Percentiles rank a stretch among this genome's conserved stretches.
These are phyloP conservation scores for Penicillium capsulatum DNA, from an alignment of 2,329 filamentous ascomycete genomes.

Conservation along the genomic window DNA sequence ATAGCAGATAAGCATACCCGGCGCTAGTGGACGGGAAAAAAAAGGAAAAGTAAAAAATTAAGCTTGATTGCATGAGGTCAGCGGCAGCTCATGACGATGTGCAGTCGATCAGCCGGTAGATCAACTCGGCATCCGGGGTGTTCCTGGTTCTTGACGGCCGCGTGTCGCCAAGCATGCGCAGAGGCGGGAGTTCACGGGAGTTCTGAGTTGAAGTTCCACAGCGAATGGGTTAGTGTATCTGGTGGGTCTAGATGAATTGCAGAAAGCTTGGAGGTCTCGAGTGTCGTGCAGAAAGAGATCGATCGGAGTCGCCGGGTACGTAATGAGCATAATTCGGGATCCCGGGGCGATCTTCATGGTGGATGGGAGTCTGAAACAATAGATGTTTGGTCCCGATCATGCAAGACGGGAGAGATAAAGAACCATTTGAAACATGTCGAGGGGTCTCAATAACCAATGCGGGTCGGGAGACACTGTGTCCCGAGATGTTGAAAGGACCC, in stretches of 20 bases:
- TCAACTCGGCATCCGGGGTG: constrained; percentile 2
- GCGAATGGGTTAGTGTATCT: too few species aligned
- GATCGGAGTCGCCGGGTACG: neutral
- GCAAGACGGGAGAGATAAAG: too few species aligned
- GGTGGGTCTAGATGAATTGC: neutral
- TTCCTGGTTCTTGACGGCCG: constrained; percentile 1
- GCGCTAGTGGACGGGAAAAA: neutral
- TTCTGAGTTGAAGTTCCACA: too few species aligned
- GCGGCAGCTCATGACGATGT: neutral
- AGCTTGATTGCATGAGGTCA: too few species aligned
- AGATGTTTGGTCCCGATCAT: too few species aligned
- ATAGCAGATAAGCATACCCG: constrained; percentile 7
- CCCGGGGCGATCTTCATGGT: neutral
- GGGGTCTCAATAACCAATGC: too few species aligned
- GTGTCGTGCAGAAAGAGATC: neutral
- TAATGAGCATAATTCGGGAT: constrained; percentile 5
- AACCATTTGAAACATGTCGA: too few species aligned
- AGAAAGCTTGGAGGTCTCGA: constrained; percentile 8
- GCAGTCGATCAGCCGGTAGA: constrained; percentile 8
- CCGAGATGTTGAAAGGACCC: too few species aligned
- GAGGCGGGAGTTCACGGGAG: too few species aligned
- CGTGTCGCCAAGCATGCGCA: constrained; percentile 12
- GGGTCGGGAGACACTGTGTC: too few species aligned
- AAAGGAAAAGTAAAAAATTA: too few species aligned
- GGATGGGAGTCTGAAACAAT: neutral